Conservation (phyloP, 495 filamentous ascomycete species). For the Talaromyces ruber region DNA sequence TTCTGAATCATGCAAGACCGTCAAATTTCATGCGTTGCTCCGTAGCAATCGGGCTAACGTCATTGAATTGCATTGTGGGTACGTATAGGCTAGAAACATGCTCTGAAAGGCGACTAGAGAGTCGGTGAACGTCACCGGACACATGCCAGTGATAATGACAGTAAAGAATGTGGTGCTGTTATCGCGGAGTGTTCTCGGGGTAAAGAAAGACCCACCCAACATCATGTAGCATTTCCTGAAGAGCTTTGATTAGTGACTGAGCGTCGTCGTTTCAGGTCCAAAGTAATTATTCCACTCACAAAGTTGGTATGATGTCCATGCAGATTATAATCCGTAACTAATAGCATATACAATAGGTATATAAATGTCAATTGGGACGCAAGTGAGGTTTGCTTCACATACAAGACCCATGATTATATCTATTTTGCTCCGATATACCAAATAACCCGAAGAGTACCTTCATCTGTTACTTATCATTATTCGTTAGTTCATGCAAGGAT, state of each 20-base stretch:
- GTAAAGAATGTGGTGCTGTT: background rate
- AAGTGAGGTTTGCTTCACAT: too few relatives aligned
- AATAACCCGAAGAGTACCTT: background rate
- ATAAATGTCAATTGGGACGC: background rate
- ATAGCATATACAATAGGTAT: background rate
- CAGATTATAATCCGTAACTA: background rate
- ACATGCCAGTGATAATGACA: too few relatives aligned
- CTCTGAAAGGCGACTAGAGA: background rate
- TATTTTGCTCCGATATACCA: background rate
- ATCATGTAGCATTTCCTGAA: background rate
- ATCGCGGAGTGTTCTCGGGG: background rate
- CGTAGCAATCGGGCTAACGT: background rate
- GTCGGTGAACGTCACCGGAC: background rate
- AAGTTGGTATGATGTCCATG: background rate
- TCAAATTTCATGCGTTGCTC: conserved; percentile 13
- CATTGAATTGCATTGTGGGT: background rate
- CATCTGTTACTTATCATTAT: background rate
- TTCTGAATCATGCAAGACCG: conserved; percentile 21
- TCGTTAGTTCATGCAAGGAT: background rate
- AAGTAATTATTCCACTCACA: background rate
- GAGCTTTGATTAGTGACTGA: background rate
- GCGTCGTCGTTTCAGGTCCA: background rate
- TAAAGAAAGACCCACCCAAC: background rate
- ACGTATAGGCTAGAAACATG: background rate
- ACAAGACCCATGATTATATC: background rate